Conservation (phyloP, 805 yeast genomes). For the Wickerhamomyces kurtzmanii region DNA sequence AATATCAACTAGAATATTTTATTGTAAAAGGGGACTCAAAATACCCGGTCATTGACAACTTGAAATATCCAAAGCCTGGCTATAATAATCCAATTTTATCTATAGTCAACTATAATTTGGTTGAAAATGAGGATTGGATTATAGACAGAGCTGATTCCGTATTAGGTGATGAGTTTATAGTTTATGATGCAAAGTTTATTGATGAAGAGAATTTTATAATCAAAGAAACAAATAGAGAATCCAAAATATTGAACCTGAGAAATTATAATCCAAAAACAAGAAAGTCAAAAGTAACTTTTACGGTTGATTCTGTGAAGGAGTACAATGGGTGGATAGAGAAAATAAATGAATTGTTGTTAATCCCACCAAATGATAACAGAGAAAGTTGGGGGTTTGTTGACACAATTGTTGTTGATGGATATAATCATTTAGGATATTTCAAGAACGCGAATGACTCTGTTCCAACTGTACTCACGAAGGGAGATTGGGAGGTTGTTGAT, state of each 20-base stretch:
- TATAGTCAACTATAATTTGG: constrained; percentile 31
- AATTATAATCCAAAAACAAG: constrained; percentile 23
- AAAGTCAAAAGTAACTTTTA: constrained; percentile 28
- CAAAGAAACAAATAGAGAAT: constrained; percentile 54
- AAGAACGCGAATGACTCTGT: constrained; percentile 28
- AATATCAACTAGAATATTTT: constrained; percentile 41
- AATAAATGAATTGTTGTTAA: constrained; percentile 24
- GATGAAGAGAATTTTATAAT: constrained; percentile 36
- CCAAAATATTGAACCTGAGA: constrained; percentile 44
- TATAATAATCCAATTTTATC: constrained; percentile 45
- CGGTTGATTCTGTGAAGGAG: constrained; percentile 26
- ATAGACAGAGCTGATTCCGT: constrained; percentile 16
- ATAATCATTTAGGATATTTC: constrained; percentile 56
- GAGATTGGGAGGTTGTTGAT: constrained; percentile 42
- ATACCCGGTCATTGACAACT: constrained; percentile 35
- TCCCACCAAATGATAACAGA: constrained; percentile 26
- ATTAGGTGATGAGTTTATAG: constrained; percentile 36
- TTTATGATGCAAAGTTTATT: constrained; percentile 59
- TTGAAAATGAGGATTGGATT: constrained; percentile 8
- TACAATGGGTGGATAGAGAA: constrained; percentile 57
- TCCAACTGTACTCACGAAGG: constrained; percentile 33
- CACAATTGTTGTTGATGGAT: constrained; percentile 40
- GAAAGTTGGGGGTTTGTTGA: constrained; percentile 51
- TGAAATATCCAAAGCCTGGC: constrained; percentile 74
- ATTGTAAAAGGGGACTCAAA: constrained; percentile 23